Evolutionary conservation across 2,329 filamentous ascomycete species (phyloP).

Genomic region (Xylariaceae sp.): DNA sequence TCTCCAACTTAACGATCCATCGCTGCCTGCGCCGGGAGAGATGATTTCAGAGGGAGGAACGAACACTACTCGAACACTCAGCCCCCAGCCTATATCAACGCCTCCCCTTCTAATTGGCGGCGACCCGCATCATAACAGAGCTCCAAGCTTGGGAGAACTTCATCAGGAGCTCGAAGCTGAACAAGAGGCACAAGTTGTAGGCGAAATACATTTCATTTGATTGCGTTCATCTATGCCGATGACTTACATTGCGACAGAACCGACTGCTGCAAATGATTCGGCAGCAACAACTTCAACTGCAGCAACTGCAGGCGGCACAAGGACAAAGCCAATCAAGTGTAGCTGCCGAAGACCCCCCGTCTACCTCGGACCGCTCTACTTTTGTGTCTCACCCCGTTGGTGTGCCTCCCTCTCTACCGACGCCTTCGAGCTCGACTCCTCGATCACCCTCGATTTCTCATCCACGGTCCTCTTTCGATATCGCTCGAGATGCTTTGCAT

Average conservation of each 20-base stretch:
- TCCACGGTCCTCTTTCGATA: conserved; percentile 64
- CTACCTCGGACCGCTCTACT: conserved; percentile 51
- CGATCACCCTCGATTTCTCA: conserved; percentile 57
- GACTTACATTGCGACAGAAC: conserved; percentile 57
- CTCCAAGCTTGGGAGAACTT: conserved; percentile 76
- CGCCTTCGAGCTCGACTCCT: conserved; percentile 52
- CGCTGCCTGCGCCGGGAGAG: conserved; percentile 70
- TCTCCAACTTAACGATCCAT: conserved; percentile 74
- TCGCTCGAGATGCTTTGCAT: conserved; percentile 60
- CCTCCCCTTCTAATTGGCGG: conserved; percentile 51
- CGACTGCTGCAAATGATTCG: conserved; percentile 79
- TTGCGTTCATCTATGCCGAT: neutral
- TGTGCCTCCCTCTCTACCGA: conserved; percentile 44
- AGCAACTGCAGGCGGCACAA: conserved; percentile 59
- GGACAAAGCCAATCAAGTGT: conserved; percentile 49
- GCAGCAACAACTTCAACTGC: conserved; percentile 73
- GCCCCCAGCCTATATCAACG: conserved; percentile 53
- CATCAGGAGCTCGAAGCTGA: conserved; percentile 81
- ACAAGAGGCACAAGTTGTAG: conserved; percentile 77
- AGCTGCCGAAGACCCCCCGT: conserved; percentile 57
- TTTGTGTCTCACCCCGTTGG: conserved; percentile 43
- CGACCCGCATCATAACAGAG: conserved; percentile 68
- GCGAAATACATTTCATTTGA: neutral
- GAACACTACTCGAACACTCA: conserved; percentile 44
- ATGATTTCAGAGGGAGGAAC: conserved; percentile 59